Percentiles rank a stretch among this genome's conserved stretches.
Conservation (phyloP, 768 basidiomycete genomes). For the Pholiota molesta region DNA sequence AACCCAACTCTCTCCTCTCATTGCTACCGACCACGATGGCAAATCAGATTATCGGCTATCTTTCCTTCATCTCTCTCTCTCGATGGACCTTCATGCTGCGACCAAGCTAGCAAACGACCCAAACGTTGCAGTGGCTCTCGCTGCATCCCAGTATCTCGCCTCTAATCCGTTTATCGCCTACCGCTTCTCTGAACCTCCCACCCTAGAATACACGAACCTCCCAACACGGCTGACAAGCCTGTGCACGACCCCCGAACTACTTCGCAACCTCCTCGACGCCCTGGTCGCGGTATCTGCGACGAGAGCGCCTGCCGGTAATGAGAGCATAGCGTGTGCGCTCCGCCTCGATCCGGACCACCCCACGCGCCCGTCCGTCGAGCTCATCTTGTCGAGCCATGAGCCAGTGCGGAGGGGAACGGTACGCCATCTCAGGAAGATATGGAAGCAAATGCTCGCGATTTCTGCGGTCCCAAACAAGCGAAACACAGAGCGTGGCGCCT, state of each 20-base stretch:
- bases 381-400: constrained; percentile 10
- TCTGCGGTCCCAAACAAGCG: constrained; percentile 1
- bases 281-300: constrained; percentile 1
- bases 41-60: not conserved
- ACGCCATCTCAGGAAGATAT: not conserved
- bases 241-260: not conserved
- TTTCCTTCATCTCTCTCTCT: not conserved
- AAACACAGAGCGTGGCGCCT: not conserved
- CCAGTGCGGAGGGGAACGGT: not conserved
- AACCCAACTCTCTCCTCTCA: not conserved
- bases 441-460: constrained; percentile 5
- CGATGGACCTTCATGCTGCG: not conserved
- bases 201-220: not conserved
- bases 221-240: constrained; percentile 4
- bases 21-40: not conserved
- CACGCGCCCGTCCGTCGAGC: not conserved
- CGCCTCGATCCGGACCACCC: constrained; percentile 3
- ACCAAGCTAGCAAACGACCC: not conserved
- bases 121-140: constrained; percentile 3
- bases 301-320: not conserved
- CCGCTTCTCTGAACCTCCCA: not conserved
- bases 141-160: not conserved
- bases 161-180: not conserved
- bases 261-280: not conserved
- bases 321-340: constrained; percentile 2